These are phyloP conservation scores for Auricularia sp. DNA, from an alignment of 768 basidiomycete species.

Conservation along the genomic window DNA sequence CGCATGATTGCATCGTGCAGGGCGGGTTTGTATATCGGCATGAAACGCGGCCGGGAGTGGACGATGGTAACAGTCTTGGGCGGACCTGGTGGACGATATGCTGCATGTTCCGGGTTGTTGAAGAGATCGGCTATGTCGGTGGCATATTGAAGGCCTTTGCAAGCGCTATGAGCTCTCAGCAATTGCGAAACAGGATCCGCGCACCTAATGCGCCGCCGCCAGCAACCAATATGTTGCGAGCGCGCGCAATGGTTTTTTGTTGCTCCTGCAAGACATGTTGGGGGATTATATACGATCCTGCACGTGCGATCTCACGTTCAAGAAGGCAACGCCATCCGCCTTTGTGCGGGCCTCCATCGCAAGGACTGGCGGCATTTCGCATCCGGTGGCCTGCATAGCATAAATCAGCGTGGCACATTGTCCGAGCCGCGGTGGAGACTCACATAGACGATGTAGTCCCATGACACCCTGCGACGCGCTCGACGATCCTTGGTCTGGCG, in stretches of 20 bases:
- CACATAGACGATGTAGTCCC: slow-evolving; percentile 1
- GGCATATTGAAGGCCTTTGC: background rate
- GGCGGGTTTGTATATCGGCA: background rate
- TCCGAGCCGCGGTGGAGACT: background rate
- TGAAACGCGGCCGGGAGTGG: background rate
- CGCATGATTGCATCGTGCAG: background rate
- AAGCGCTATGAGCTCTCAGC: background rate
- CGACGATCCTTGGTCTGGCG: background rate
- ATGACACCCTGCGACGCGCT: background rate
- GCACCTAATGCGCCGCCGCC: background rate
- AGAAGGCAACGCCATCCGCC: background rate
- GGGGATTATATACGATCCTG: background rate
- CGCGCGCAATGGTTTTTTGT: background rate
- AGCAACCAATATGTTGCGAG: background rate
- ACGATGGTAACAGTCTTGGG: background rate
- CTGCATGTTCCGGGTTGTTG: slow-evolving; percentile 1
- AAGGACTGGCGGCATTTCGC: background rate
- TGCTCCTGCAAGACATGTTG: background rate
- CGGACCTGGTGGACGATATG: background rate
- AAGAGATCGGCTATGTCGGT: slow-evolving; percentile 1
- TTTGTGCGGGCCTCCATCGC: background rate
- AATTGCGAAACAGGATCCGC: background rate
- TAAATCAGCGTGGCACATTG: background rate
- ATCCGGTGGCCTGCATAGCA: background rate
- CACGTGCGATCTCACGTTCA: background rate